Percentiles rank a stretch among this genome's conserved stretches.
These are phyloP conservation scores for Talaromyces sp. DNA, from an alignment of 2,329 filamentous ascomycete genomes.

Conservation along the genomic window DNA sequence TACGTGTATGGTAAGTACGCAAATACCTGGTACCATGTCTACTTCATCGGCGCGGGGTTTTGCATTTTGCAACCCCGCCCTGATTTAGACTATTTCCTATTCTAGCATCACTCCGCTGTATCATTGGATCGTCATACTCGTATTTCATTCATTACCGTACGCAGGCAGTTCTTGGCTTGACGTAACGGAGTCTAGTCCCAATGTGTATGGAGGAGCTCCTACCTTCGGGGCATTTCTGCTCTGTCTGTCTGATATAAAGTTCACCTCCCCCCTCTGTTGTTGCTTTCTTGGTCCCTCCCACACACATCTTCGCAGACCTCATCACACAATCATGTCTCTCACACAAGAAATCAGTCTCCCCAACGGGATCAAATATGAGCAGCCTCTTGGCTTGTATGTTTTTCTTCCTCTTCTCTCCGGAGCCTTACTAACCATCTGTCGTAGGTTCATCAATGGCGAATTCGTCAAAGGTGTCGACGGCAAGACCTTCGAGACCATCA, in stretches of 20 bases:
- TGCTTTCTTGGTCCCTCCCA: not conserved
- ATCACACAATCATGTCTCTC: constrained; percentile 34
- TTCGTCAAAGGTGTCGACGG: constrained; percentile 80
- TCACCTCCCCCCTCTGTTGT: not conserved
- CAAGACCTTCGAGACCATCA: constrained; percentile 89
- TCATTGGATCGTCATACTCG: not conserved
- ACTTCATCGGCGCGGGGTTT: not conserved
- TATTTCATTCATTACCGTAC: not conserved
- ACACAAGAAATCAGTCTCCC: constrained; percentile 39
- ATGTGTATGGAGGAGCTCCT: not conserved
- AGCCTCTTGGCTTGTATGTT: constrained; percentile 40
- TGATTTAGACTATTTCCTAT: not conserved
- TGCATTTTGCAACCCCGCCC: not conserved
- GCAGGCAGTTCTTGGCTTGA: not conserved
- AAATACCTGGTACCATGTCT: not conserved
- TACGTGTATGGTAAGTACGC: constrained; percentile 2
- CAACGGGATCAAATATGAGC: constrained; percentile 38
- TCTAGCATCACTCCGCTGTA: not conserved
- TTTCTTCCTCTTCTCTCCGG: not conserved
- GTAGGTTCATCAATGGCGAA: constrained; percentile 72
- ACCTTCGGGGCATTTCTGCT: not conserved
- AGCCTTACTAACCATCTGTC: not conserved
- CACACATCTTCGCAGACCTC: not conserved
- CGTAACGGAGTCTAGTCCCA: not conserved
- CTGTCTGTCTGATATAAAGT: constrained; percentile 3